Evolutionary conservation across 129 eudicot species (phyloP), one percentile per base, ranked within the genome.

Genomic region (Ambrosia trifida): DNA sequence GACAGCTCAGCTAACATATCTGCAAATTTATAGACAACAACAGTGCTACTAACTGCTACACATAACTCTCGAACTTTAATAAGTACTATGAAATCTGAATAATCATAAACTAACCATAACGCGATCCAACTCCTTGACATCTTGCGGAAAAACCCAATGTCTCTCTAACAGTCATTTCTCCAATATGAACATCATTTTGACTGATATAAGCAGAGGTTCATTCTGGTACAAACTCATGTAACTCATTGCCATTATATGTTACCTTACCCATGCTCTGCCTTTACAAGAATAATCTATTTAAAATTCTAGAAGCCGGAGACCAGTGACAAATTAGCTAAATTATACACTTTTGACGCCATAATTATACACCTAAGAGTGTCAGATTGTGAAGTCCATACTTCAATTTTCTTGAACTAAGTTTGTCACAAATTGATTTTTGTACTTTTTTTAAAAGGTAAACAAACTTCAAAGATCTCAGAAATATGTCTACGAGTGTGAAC

Each of bases 121-220:
- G 75, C 38, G 87, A 76, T 64, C 96, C 96, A 70, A 83, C 77
- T 51, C 91, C 96, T 79, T 86, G 98, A 72, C 86, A 89, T 17
- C 83, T 78, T 56, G 88, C 81, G 7, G 98, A 85, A 50, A 86
- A 86, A 69, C 85, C 87, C 18, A 92, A 77, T 43, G 96, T 86
- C 76, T 92, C 98, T 71, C 96, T 73, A 7, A 92, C 96, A 31
- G 98, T 92, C 85, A 92, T 85, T 70, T 92, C 95, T 9, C 89
- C 88, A 12, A 87, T 85, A 64, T 89, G 95, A 28, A 77, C 58
- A 79, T 92, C 98, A 72, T 86, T n/a, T 79, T 92, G 98, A 81
- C 96, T 86, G 50, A 89, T 75, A 40, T 92, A 92, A 68, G 91
- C 89, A n/a, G 98, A 87, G 2, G 86, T 86, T 77, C 85, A 83